Evolutionary conservation across 495 filamentous ascomycete genomes (phyloP).

Genomic region (Podospora pseudopauciseta): DNA sequence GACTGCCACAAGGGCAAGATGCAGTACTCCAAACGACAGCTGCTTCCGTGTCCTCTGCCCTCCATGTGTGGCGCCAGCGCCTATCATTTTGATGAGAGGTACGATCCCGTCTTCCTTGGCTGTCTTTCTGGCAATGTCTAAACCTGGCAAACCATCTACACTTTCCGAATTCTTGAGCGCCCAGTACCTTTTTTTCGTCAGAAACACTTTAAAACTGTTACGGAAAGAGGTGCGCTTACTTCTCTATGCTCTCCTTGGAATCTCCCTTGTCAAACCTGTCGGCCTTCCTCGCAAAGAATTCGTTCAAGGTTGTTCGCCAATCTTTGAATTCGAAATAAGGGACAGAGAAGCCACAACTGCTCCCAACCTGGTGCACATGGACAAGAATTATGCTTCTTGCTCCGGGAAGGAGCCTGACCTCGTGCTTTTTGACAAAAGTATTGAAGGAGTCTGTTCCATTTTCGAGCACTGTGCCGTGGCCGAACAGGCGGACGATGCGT

Average conservation of each 20-base stretch:
- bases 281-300: conserved; percentile 45
- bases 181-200: conserved; percentile 46
- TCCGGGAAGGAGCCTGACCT: conserved; percentile 42
- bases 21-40: background rate
- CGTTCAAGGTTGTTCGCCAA: conserved; percentile 45
- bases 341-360: conserved; percentile 52
- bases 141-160: conserved; percentile 53
- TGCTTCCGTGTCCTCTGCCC: background rate
- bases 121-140: conserved; percentile 41
- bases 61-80: conserved; percentile 17
- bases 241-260: conserved; percentile 49
- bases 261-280: conserved; percentile 41
- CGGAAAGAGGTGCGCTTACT: conserved; percentile 25
- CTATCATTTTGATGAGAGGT: conserved; percentile 53
- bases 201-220: background rate
- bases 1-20: background rate
- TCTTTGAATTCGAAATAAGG: conserved; percentile 51
- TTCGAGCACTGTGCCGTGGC: conserved; percentile 63
- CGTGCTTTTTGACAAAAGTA: conserved; percentile 44
- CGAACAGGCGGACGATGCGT: conserved; percentile 68
- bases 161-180: conserved; percentile 52
- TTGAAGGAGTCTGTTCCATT: conserved; percentile 46
- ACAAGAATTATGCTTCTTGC: conserved; percentile 61
- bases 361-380: conserved; percentile 61
- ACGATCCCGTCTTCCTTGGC: conserved; percentile 40